Evolutionary conservation across 441 rosid genomes (phyloP), one percentile per base, ranked within the genome.

Genomic region (Gossypium schwendimanii): DNA sequence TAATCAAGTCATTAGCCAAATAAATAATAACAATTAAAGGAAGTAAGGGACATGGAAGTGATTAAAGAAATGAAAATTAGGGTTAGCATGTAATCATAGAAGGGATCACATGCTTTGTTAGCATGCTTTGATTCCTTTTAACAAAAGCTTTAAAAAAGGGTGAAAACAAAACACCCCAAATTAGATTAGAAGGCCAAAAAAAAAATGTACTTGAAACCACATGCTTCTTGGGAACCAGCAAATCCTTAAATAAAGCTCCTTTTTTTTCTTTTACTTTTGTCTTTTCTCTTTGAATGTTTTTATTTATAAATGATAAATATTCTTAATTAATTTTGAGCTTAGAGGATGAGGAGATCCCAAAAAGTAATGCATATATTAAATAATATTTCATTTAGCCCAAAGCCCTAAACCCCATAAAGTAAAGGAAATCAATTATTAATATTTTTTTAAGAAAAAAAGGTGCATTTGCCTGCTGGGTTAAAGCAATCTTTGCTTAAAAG

Each of bases 151-250:
- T 15, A 73, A 67, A 59, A 17, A 59, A 15, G 36, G 44, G 44
- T 39, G 44, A 61, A 75, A 63, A 58, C 63, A 23, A 69, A 39
- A 39, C 44, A 39, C 44, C 11, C 63, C 49, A 70, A 71, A 75
- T 75, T 63, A 59, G 70, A 58, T 71, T 60, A 52, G 55, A 49
- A 53, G 36, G 68, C 44, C 44, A 7, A 8, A 39, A 39, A 36
- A 44, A 66, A 44, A 63, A 59, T 58, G 21, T 50, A 26, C 39
- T 77, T 76, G 44, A 31, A 77, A 72, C 83, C 90, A 87, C 91
- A 79, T 85, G 91, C 91, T 80, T 74, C 76, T 57, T 82, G 84
- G 87, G 91, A 84, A 84, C 86, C 82, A 84, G 80, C 81, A 81
- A 73, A 31, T 47, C 79, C 76, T 74, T 47, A 64, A 44, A 65